Conservation (phyloP, 2,329 filamentous ascomycete genomes). For the Penicillium nordicum region DNA sequence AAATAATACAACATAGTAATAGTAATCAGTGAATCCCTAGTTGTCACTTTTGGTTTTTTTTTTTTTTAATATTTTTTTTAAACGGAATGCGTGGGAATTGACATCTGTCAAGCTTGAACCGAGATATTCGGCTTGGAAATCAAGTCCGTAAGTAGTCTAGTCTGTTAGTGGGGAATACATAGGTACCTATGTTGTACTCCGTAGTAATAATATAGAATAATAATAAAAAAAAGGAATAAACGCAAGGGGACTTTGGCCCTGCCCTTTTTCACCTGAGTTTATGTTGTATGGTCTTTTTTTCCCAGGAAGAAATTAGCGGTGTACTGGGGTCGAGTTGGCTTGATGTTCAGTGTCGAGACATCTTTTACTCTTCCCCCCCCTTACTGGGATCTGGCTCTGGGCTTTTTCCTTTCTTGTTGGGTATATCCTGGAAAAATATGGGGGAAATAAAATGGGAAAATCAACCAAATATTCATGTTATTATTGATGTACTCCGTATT, state of each 20-base stretch:
- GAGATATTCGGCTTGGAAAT: not conserved
- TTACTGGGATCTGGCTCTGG: conserved; percentile 9
- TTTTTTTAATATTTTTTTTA: not conserved
- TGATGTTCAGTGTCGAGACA: not conserved
- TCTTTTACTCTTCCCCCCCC: not conserved
- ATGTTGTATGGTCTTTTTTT: too few relatives aligned
- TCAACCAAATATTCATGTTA: not conserved
- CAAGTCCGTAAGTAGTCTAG: not conserved
- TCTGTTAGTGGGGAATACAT: not conserved
- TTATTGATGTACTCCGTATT: not conserved
- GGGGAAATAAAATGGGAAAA: not conserved
- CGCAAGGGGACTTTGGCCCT: not conserved
- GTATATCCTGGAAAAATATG: not conserved
- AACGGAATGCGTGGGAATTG: not conserved
- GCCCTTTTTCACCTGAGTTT: not conserved
- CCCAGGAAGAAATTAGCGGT: conserved; percentile 6
- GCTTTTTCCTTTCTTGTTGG: not conserved
- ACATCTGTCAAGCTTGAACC: conserved; percentile 4
- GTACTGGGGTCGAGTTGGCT: conserved; percentile 1
- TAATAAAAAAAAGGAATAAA: not conserved
- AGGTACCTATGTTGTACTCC: not conserved
- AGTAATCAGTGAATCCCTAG: not conserved
- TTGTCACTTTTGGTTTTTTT: not conserved
- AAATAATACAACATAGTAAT: too few relatives aligned
- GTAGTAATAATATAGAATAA: not conserved